Conservation (phyloP, 176 grass and related monocot genomes). For the Oryza glaberrima region DNA sequence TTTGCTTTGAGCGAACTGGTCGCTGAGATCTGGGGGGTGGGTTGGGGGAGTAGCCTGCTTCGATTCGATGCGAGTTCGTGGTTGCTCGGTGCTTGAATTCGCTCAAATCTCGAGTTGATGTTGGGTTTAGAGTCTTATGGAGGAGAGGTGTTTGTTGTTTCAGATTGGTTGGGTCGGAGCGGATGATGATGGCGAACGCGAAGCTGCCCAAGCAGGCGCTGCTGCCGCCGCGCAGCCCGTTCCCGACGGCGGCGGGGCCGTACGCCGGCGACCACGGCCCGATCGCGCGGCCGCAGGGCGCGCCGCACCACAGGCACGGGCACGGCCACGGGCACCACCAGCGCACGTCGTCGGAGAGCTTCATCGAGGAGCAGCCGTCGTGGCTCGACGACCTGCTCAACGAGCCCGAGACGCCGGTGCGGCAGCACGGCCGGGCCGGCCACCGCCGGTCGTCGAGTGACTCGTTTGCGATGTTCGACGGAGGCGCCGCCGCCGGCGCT, state of each 20-base stretch:
- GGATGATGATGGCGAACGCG: slow-evolving; percentile 54
- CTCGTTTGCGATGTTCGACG: slow-evolving; percentile 75
- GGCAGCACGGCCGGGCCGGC: slow-evolving; percentile 46
- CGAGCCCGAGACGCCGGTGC: slow-evolving; percentile 72
- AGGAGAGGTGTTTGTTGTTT: slow-evolving; percentile 20
- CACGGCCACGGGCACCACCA: slow-evolving; percentile 52
- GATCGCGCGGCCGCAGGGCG: slow-evolving; percentile 52
- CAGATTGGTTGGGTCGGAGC: slow-evolving; percentile 39
- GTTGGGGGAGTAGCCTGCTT: not conserved
- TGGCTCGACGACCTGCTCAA: slow-evolving; percentile 96
- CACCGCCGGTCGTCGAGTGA: slow-evolving; percentile 95
- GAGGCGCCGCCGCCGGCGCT: slow-evolving; percentile 20
- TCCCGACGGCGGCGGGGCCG: slow-evolving; percentile 46
- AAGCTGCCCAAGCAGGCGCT: slow-evolving; percentile 62
- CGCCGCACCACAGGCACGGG: slow-evolving; percentile 38
- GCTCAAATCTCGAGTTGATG: slow-evolving; percentile 36
- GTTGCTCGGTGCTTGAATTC: slow-evolving; percentile 10
- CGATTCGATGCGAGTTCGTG: slow-evolving; percentile 25
- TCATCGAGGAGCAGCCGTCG: slow-evolving; percentile 91
- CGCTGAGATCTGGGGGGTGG: slow-evolving; percentile 34
- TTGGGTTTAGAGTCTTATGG: not conserved
- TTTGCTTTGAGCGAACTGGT: not conserved
- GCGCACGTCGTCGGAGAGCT: slow-evolving; percentile 88
- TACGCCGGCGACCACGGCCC: slow-evolving; percentile 70
- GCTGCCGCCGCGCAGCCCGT: slow-evolving; percentile 87